Evolutionary conservation across 768 basidiomycete species (phyloP).

Genomic region (Leucocoprinus leucothites): DNA sequence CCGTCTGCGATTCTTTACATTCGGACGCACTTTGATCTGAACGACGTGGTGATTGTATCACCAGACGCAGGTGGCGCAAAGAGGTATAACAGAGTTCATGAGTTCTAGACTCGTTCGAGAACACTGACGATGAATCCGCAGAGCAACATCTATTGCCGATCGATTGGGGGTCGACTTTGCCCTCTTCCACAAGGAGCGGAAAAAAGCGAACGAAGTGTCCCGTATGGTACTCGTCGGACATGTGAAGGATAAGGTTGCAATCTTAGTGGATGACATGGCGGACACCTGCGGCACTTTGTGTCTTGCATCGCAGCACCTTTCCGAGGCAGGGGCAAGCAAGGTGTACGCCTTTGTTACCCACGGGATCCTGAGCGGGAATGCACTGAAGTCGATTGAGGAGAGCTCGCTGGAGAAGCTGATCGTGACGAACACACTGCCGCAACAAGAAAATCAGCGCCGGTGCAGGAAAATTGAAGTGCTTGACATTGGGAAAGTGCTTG

Average conservation of each 20-base stretch:
- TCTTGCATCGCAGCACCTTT: slow-evolving; percentile 84
- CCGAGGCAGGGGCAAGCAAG: slow-evolving; percentile 82
- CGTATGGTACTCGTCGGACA: slow-evolving; percentile 95
- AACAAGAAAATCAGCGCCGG: slow-evolving; percentile 65
- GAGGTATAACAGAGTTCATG: slow-evolving; percentile 49
- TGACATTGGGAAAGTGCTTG: slow-evolving; percentile 92
- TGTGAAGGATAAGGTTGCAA: slow-evolving; percentile 88
- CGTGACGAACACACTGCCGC: slow-evolving; percentile 98
- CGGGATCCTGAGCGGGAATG: slow-evolving; percentile 90
- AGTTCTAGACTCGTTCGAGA: neutral
- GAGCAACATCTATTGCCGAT: slow-evolving; percentile 96
- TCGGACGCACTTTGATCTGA: slow-evolving; percentile 82
- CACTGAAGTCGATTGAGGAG: slow-evolving; percentile 67
- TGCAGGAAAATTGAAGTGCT: slow-evolving; percentile 89
- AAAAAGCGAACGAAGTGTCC: slow-evolving; percentile 93
- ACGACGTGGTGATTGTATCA: slow-evolving; percentile 90
- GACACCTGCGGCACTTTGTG: slow-evolving; percentile 95
- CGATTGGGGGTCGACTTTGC: slow-evolving; percentile 96
- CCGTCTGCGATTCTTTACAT: slow-evolving; percentile 95
- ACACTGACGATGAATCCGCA: slow-evolving; percentile 29
- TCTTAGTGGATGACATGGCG: slow-evolving; percentile 98
- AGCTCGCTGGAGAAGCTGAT: slow-evolving; percentile 90
- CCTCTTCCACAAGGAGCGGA: slow-evolving; percentile 98
- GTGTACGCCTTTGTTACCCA: slow-evolving; percentile 95
- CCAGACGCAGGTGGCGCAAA: slow-evolving; percentile 99